Conservation (phyloP, 495 filamentous ascomycete genomes). For the Tuber umbilicatum region DNA sequence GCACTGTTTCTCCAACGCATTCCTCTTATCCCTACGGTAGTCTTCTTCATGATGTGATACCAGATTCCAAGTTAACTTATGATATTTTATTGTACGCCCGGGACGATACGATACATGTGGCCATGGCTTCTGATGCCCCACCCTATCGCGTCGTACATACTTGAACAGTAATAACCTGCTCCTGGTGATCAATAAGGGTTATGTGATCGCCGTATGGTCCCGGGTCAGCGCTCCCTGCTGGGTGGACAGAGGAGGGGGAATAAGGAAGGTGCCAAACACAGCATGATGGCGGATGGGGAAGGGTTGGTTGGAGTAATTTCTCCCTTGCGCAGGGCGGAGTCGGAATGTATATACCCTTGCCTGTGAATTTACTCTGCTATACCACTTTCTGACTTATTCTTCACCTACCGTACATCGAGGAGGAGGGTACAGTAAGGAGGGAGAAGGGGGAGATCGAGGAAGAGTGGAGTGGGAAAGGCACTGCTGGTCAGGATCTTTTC, state of each 20-base stretch:
- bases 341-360: neutral
- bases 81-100: neutral
- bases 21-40: neutral
- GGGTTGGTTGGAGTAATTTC: neutral
- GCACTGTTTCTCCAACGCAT: neutral
- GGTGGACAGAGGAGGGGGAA: neutral
- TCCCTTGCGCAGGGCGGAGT: neutral
- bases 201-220: neutral
- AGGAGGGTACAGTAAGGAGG: no score
- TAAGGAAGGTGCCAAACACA: neutral
- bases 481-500: neutral
- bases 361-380: neutral
- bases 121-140: neutral
- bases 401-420: neutral
- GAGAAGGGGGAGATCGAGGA: neutral
- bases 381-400: neutral
- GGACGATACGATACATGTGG: neutral
- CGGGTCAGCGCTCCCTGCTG: neutral
- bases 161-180: neutral
- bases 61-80: neutral
- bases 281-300: neutral
- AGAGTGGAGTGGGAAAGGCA: neutral
- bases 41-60: neutral
- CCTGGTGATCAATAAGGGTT: neutral
- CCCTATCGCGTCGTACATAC: neutral